Base-by-base conservation (phyloP, 1,284 basidiomycete genomes). In the Malassezia globosa region DNA sequence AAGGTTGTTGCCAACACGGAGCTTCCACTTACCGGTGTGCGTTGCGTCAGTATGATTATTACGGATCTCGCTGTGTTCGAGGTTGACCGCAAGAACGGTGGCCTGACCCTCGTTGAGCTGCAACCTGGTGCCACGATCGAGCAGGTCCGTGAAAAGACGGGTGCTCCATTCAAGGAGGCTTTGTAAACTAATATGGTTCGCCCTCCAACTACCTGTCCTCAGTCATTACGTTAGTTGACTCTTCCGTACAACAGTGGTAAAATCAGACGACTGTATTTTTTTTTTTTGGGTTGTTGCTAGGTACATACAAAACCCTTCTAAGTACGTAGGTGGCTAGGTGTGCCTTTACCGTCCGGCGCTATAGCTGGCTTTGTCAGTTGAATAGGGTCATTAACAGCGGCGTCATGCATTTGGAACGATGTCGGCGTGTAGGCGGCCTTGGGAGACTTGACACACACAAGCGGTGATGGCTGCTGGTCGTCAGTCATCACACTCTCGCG, bases 21-120 rank as follows among this genome's bases (percentile, higher is more conserved):
- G 2, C 77, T 95, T 27, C 90, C 90, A 22, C 75, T 92, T 23
- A 96, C 90, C 0, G 90, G 90, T 26, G 81, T 82, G 13, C 77
- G 82, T 37, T 80, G 85, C 39, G 86, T 95, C 54, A 85, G 83
- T 73, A 79, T 82, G 61, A 90, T 95, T 70, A 82, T 96, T 71
- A 95, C 90, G 1, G 89, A 96, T 66, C 77, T 92, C 29, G 74
- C 72, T 26, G 87, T 89, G 37, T 96, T 96, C 73, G 77, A 84
- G 44, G 85, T 95, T 14, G 84, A 94, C 72, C 78, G 85, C 46
- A 76, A 75, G 52, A 49, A 79, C 37, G 84, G 85, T 14, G 78
- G 78, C 56, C 75, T 96, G 69, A 80, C 79, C 38, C 76, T 95
- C 60, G 80, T 81, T 46, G 90, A 94, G 72, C 72, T 92, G 38